Evolutionary conservation across 73 alveolate species (phyloP), one percentile per base, ranked within the genome.

Genomic region (Halteria grandinella): DNA sequence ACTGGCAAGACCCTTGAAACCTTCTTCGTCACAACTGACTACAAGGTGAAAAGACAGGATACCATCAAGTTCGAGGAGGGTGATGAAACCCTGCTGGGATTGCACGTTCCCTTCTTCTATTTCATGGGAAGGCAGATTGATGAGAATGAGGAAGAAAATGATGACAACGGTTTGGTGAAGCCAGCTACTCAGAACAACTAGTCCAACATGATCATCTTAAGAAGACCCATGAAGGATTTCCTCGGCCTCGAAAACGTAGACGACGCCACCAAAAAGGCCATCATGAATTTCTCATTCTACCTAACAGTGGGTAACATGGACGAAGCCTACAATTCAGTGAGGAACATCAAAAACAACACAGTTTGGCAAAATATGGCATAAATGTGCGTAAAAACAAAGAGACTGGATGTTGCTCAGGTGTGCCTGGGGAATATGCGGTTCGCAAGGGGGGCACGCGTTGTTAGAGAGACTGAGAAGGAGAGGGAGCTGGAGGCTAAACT

Each of bases 331-430:
- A 96, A 96, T 78, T 79, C 94, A 36, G 99, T 96, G 21, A 94
- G 95, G 69, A 91, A 95, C 72, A 96, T 96, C 27, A 83, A 95
- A 79, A 95, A 95, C 60, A 93, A 91, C 11, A 77, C 95, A 33
- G 97, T 96, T 43, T 96, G 99, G 99, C 96, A 96, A 75, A 94
- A 94, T 72, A 96, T 96, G 99, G 98, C 99, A 17, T 91, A 91
- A 59, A 96, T 96, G 95, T 92, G 99, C 66, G 98, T 96, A 14
- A 96, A 96, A 74, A 93, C 99, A 17, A 96, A 91, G 79, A 88
- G 99, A 79, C 86, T 96, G 20, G 99, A 96, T 76, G 99, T 96
- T 27, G 97, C 98, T 25, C 94, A 96, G 83, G 98, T 94, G 23
- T 96, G 99, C 74, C 74, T 96, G 27, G 97, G 99, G n/a, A 96